A percentile compares a stretch with the other conserved stretches of the same genome.
These are phyloP conservation scores for Oryza australiensis DNA, from an alignment of 176 grass and related monocot genomes.

Conservation along the genomic window DNA sequence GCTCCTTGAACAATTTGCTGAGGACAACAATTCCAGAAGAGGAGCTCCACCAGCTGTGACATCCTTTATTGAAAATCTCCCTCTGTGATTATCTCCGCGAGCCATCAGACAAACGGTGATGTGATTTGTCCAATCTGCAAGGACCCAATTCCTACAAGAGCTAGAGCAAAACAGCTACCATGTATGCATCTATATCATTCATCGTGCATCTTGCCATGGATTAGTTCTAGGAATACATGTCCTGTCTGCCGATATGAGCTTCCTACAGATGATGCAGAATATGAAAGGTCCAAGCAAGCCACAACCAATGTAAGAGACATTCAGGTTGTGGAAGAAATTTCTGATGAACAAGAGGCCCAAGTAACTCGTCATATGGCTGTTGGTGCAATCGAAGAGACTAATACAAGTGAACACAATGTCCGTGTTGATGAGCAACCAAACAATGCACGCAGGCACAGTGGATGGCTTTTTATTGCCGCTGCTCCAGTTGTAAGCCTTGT, in stretches of 20 bases:
- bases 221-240: slow-evolving; percentile 79
- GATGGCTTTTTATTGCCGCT: slow-evolving; percentile 68
- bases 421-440: slow-evolving; percentile 40
- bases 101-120: slow-evolving; percentile 49
- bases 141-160: slow-evolving; percentile 49
- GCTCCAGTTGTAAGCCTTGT: slow-evolving; percentile 72
- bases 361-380: slow-evolving; percentile 18
- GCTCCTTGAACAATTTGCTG: slow-evolving; percentile 78
- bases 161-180: slow-evolving; percentile 68
- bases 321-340: slow-evolving; percentile 38
- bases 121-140: slow-evolving; percentile 88
- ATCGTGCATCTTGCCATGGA: slow-evolving; percentile 81
- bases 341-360: slow-evolving; percentile 47
- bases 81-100: slow-evolving; percentile 57
- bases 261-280: slow-evolving; percentile 72
- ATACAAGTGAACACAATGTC: slow-evolving; percentile 20
- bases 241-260: slow-evolving; percentile 88
- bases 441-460: slow-evolving; percentile 9
- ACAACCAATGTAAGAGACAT: slow-evolving; percentile 32
- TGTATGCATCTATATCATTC: slow-evolving; percentile 84
- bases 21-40: slow-evolving; percentile 58
- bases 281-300: slow-evolving; percentile 57
- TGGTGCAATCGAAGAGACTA: slow-evolving; percentile 26
- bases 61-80: slow-evolving; percentile 54
- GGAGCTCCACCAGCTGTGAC: slow-evolving; percentile 73